These are phyloP conservation scores for Typha latifolia DNA, from an alignment of 176 grass and related monocot species.

Conservation along the genomic window DNA sequence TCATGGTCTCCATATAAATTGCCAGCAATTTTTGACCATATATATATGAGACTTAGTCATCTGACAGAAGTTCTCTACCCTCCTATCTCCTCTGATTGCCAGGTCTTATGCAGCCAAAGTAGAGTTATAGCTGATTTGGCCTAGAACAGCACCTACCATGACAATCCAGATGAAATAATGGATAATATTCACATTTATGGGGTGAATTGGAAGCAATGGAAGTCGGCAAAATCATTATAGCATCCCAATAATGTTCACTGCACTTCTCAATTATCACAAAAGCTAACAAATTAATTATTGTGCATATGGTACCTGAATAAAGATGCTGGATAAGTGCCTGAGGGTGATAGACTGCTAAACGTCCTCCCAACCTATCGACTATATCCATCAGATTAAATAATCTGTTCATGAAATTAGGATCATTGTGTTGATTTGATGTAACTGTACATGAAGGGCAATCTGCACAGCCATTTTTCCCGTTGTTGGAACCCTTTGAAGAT, in stretches of 20 bases:
- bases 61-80: too few relatives aligned
- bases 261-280: background rate
- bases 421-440: slow-evolving; percentile 15
- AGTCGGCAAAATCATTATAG: background rate
- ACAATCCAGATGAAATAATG: background rate
- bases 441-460: background rate
- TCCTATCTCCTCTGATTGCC: too few relatives aligned
- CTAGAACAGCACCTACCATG: too few relatives aligned
- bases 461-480: slow-evolving; percentile 14
- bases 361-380: slow-evolving; percentile 44
- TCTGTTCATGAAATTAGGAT: slow-evolving; percentile 19
- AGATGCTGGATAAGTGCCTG: slow-evolving; percentile 63
- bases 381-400: slow-evolving; percentile 62
- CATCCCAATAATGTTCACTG: background rate
- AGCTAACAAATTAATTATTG: background rate
- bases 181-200: background rate
- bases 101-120: too few relatives aligned
- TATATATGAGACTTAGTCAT: too few relatives aligned
- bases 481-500: slow-evolving; percentile 28
- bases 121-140: too few relatives aligned
- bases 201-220: background rate
- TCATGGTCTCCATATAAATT: too few relatives aligned
- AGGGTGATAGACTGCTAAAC: slow-evolving; percentile 64
- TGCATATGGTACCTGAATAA: slow-evolving; percentile 66
- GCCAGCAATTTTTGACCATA: too few relatives aligned